A percentile compares a stretch with the other conserved stretches of the same genome.
Conservation (phyloP, 495 filamentous ascomycete genomes). For the Neurospora hispaniola region DNA sequence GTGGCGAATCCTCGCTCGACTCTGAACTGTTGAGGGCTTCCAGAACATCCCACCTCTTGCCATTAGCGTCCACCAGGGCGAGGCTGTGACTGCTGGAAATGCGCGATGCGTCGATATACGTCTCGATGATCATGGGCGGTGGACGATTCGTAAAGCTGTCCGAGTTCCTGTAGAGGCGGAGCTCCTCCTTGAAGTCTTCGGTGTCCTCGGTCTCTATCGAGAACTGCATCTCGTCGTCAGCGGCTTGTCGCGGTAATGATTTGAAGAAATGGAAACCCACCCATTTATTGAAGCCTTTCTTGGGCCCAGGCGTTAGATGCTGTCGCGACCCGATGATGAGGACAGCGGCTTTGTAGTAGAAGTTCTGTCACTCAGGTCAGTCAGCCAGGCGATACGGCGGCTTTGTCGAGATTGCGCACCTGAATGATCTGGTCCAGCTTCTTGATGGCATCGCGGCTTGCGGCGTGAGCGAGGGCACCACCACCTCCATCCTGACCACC, state of each 20-base stretch:
- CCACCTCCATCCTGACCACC: constrained; percentile 28
- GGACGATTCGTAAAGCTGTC: constrained; percentile 69
- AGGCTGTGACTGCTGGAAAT: constrained; percentile 79
- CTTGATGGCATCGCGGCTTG: constrained; percentile 50
- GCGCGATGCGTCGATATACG: constrained; percentile 70
- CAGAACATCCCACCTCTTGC: constrained; percentile 83
- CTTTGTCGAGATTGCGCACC: constrained; percentile 39
- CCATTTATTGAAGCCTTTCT: constrained; percentile 75
- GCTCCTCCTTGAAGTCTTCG: constrained; percentile 68
- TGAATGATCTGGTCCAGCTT: constrained; percentile 87
- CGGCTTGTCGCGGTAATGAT: not conserved
- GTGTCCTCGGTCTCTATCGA: constrained; percentile 90
- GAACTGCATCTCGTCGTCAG: constrained; percentile 47
- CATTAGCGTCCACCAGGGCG: constrained; percentile 76
- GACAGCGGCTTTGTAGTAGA: constrained; percentile 78
- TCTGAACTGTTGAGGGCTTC: constrained; percentile 65
- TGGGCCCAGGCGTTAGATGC: constrained; percentile 52
- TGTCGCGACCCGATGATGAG: constrained; percentile 74
- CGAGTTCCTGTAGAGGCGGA: constrained; percentile 66
- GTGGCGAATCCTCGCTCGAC: constrained; percentile 40
- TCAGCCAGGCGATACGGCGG: constrained; percentile 7
- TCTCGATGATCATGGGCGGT: constrained; percentile 81
- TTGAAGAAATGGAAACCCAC: constrained; percentile 47
- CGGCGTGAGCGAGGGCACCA: constrained; percentile 32
- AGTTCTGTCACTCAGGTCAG: constrained; percentile 50